Evolutionary conservation across 1,139 yeast genomes (phyloP), one percentile per base, ranked within the genome.

Genomic region (Meyerozyma smithsonii): DNA sequence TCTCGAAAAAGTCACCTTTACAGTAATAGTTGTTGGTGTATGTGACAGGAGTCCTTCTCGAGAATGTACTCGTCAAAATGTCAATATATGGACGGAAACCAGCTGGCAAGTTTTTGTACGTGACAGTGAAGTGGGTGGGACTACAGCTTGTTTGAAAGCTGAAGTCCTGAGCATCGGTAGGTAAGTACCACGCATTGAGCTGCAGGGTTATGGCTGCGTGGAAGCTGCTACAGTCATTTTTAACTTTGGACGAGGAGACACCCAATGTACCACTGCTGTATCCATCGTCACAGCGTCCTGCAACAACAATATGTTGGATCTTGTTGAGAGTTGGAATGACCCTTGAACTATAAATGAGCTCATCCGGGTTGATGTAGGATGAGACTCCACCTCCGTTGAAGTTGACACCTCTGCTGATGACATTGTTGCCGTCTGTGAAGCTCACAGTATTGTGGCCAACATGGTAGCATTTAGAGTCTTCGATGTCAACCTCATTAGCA

Each of bases 61-160:
- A 10, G 15, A 17, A 8, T 11, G 35, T 11, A n/a, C 39, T 25
- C 12, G 43, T 35, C 11, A 54, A 42, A 4, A 47, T 48, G 42
- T 53, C 61, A 32, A 64, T 43, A 42, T 51, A 64, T n/a, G 64
- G 63, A 28, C 66, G 49, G 43, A 49, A 61, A 3, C 67, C 69
- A 3, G 63, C 58, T 2, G 69, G 66, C 25, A 63, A 40, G 39
- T 56, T 54, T 1, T 32, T 15, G 42, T 54, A 63, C 7, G 39
- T 37, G 4, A 58, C 44, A 1, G 38, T 30, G 35, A 44, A 47
- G 0, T 43, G 37, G 5, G 36, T 32, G 1, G 48, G 10, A n/a
- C 49, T 34, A 50, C 66, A 61, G 1, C 47, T 16, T 10, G 43
- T 42, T 1, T 54, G 39, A 28, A 32, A 44, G 8, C 32, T 25